A percentile compares a stretch with the other conserved stretches of the same genome.
Conservation (phyloP, 192 early-diverging fungal genomes). For the Rhizophlyctis rosea region DNA sequence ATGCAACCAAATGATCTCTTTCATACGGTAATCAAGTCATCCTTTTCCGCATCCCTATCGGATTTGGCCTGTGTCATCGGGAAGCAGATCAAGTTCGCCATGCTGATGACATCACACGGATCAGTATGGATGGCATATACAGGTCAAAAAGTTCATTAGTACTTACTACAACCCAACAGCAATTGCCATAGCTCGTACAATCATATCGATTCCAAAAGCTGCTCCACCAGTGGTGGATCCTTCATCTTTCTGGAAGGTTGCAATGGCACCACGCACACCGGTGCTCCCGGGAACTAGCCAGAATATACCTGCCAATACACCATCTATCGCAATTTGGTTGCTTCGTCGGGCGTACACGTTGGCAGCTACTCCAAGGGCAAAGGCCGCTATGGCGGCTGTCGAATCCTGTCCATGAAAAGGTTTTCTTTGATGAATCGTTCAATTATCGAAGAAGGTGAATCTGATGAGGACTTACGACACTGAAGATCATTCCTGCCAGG, state of each 20-base stretch:
- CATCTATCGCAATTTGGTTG: slow-evolving; percentile 27
- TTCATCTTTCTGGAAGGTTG: slow-evolving; percentile 9
- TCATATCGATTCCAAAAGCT: slow-evolving; percentile 32
- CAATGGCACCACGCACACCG: slow-evolving; percentile 24
- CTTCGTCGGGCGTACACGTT: slow-evolving; percentile 24
- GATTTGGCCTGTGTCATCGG: slow-evolving; percentile 12
- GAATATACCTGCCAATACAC: slow-evolving; percentile 21
- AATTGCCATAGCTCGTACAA: slow-evolving; percentile 30
- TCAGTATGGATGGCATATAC: not conserved
- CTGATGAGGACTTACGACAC: too few species aligned
- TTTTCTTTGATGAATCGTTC: too few species aligned
- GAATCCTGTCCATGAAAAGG: slow-evolving; percentile 21
- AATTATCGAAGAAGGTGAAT: too few species aligned
- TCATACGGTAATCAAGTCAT: slow-evolving; percentile 20
- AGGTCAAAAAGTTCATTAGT: not conserved
- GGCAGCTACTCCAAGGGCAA: slow-evolving; percentile 18
- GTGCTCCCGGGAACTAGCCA: slow-evolving; percentile 31
- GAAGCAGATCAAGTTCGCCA: slow-evolving; percentile 28
- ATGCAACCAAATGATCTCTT: too few species aligned
- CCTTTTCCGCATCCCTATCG: slow-evolving; percentile 12
- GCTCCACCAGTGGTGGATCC: slow-evolving; percentile 13
- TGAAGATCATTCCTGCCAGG: too few species aligned
- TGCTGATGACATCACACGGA: not conserved
- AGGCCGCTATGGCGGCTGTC: slow-evolving; percentile 25
- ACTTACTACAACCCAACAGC: slow-evolving; percentile 30